A percentile compares a stretch with the other conserved stretches of the same genome.
Conservation (phyloP, 371 early-diverging fungal genomes). For the Rhizomucor miehei region DNA sequence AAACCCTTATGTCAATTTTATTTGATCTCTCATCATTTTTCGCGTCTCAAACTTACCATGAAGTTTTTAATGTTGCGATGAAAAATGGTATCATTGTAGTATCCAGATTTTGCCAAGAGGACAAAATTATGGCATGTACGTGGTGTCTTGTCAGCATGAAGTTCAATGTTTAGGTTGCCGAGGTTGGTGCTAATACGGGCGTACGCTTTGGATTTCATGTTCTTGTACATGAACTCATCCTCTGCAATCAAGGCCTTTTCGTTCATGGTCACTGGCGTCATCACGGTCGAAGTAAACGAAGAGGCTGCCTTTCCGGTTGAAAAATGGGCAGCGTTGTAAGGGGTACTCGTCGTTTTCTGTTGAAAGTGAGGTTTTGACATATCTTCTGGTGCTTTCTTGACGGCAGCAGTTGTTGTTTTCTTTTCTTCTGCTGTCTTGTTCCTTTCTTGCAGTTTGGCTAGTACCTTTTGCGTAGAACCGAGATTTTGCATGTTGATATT, state of each 20-base stretch:
- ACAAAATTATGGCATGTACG: constrained; percentile 92
- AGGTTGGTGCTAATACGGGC: constrained; percentile 77
- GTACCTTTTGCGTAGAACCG: constrained; percentile 54
- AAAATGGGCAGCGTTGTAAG: constrained; percentile 82
- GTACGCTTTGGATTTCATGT: constrained; percentile 75
- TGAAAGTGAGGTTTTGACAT: constrained; percentile 27
- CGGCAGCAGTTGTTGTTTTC: constrained; percentile 12
- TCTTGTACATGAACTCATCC: constrained; percentile 85
- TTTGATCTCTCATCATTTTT: background rate
- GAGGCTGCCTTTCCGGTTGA: constrained; percentile 80
- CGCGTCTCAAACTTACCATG: constrained; percentile 56
- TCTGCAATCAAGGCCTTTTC: constrained; percentile 70
- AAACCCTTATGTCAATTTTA: background rate
- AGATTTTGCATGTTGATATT: constrained; percentile 70
- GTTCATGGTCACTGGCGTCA: constrained; percentile 69
- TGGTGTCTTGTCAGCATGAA: constrained; percentile 81
- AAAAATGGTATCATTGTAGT: constrained; percentile 79
- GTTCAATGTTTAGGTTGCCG: constrained; percentile 85
- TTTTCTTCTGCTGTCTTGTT: constrained; percentile 23
- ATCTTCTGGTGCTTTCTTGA: constrained; percentile 14
- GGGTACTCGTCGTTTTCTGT: constrained; percentile 39
- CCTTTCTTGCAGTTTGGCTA: constrained; percentile 48
- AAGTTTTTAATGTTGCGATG: constrained; percentile 90
- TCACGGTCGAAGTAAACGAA: constrained; percentile 86
- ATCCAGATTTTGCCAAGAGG: constrained; percentile 77